Percentiles rank a stretch among this genome's conserved stretches.
Conservation (phyloP, 2,329 filamentous ascomycete species). For the Orbilia ellipsospora region DNA sequence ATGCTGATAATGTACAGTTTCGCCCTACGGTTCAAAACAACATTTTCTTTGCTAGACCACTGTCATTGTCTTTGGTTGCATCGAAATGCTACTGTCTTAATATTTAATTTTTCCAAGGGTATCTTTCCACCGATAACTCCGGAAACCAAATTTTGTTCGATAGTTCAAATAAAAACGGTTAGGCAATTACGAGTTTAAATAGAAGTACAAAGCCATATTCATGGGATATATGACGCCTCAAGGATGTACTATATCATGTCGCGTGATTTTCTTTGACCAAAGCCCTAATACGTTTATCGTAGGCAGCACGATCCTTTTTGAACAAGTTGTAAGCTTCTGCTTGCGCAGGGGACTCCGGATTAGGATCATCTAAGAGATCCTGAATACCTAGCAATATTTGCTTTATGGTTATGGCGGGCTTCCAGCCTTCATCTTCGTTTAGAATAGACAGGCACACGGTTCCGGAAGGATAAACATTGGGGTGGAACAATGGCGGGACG, state of each 20-base stretch:
- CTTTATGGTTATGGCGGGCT: slow-evolving; percentile 97
- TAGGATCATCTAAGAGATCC: slow-evolving; percentile 93
- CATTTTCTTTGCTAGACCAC: no score
- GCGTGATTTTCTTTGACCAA: slow-evolving; percentile 72
- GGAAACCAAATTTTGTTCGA: background rate
- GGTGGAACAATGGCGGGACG: slow-evolving; percentile 92
- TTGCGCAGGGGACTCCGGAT: slow-evolving; percentile 95
- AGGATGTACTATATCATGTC: slow-evolving; percentile 5
- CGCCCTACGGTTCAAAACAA: no score
- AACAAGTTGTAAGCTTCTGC: slow-evolving; percentile 97
- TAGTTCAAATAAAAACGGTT: no score
- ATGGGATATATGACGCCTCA: no score
- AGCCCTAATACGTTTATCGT: slow-evolving; percentile 86
- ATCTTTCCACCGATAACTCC: slow-evolving; percentile 39
- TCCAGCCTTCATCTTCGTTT: slow-evolving; percentile 99
- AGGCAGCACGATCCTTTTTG: slow-evolving; percentile 87
- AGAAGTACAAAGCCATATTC: no score
- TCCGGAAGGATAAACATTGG: slow-evolving; percentile 97
- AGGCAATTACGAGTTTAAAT: no score
- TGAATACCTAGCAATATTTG: slow-evolving; percentile 97
- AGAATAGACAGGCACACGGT: slow-evolving; percentile 97
- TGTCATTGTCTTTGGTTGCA: background rate
- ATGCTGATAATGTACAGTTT: no score
- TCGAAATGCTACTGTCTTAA: background rate
- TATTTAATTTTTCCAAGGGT: slow-evolving; percentile 32